Percentiles rank a stretch among this genome's conserved stretches.
These are phyloP conservation scores for Cucurbita maxima DNA, from an alignment of 306 rosid species.

Conservation along the genomic window DNA sequence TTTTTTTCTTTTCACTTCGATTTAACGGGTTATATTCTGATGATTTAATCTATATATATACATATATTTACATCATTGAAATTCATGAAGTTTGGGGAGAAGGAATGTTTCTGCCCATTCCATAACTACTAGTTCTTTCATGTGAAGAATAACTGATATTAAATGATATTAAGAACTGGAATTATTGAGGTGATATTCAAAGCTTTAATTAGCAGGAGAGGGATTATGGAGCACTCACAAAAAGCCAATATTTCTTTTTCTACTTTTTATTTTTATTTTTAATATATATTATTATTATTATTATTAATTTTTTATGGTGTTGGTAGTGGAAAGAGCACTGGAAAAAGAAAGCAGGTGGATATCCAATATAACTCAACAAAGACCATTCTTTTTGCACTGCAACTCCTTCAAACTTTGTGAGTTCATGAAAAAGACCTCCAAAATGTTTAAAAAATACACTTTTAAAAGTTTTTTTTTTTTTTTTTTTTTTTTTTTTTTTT, in stretches of 20 bases:
- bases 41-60: not conserved
- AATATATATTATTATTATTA: not conserved
- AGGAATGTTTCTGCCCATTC: conserved; percentile 11
- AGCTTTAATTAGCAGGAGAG: not conserved
- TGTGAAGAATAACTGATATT: not conserved
- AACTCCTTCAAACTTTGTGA: not conserved
- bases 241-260: not conserved
- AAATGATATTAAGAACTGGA: not conserved
- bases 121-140: not conserved
- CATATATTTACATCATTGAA: not conserved
- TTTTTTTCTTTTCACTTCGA: not conserved
- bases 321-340: conserved; percentile 3
- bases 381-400: not conserved
- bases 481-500: no score
- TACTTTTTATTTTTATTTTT: not conserved
- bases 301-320: not conserved
- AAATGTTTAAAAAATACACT: no score
- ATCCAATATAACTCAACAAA: not conserved
- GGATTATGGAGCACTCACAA: conserved; percentile 1
- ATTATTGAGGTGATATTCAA: not conserved
- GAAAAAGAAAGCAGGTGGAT: not conserved
- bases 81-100: conserved; percentile 7
- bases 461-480: no score
- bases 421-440: no score
- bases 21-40: not conserved